Evolutionary conservation across 164 flowering plant genomes (phyloP).

Genomic region (Nymphaea colorata): DNA sequence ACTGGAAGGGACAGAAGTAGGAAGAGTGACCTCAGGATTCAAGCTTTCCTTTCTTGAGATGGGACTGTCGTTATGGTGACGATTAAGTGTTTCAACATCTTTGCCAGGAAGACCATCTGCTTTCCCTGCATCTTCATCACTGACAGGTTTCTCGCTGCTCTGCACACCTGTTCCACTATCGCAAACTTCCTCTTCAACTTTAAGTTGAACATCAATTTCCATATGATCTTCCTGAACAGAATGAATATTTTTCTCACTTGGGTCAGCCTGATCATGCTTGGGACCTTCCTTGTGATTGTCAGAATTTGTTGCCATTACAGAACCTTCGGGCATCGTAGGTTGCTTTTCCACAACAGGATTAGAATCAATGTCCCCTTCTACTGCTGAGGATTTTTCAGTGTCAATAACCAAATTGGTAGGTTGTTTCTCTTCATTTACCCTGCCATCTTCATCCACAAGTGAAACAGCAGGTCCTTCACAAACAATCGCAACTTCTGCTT

Average conservation of each 20-base stretch:
- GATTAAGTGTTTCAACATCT: slow-evolving; percentile 16
- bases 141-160: slow-evolving; percentile 17
- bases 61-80: slow-evolving; percentile 9
- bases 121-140: slow-evolving; percentile 15
- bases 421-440: slow-evolving; percentile 14
- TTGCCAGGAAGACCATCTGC: slow-evolving; percentile 8
- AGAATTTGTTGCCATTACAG: neutral
- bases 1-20: slow-evolving; percentile 10
- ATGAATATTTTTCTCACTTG: slow-evolving; percentile 9
- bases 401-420: neutral
- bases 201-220: slow-evolving; percentile 16
- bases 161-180: slow-evolving; percentile 13
- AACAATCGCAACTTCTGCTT: slow-evolving; percentile 21
- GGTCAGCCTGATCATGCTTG: neutral
- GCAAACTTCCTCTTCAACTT: slow-evolving; percentile 23
- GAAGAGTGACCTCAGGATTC: slow-evolving; percentile 15
- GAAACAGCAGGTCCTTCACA: slow-evolving; percentile 21
- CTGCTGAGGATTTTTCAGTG: neutral
- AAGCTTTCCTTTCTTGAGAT: slow-evolving; percentile 10
- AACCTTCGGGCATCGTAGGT: neutral
- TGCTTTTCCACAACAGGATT: neutral
- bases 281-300: neutral
- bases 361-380: neutral
- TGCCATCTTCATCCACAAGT: slow-evolving; percentile 17
- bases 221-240: slow-evolving; percentile 11